phyloP scores from a whole-genome alignment of 495 filamentous ascomycete species.

The Melanomma pulvis-pyrius region DNA sequence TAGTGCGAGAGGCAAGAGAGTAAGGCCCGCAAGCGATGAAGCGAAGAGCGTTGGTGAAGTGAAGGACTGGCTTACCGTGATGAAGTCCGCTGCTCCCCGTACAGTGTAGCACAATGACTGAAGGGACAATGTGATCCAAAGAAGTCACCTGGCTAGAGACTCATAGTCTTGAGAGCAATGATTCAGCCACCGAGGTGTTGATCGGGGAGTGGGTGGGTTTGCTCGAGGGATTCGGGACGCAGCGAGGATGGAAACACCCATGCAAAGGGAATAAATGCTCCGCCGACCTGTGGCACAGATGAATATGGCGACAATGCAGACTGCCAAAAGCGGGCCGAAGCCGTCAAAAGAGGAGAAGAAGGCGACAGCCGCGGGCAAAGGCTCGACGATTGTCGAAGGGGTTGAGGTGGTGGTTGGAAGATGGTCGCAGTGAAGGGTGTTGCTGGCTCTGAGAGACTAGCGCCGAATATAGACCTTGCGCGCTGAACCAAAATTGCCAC shows the following conservation, averaged over 20 bases:
- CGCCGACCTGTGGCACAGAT: slow-evolving; percentile 14
- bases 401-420: neutral
- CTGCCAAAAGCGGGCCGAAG: neutral
- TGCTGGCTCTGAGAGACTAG: slow-evolving; percentile 5
- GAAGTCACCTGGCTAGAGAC: slow-evolving; percentile 11
- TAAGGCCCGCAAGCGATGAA: neutral
- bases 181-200: neutral
- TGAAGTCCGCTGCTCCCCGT: slow-evolving; percentile 1
- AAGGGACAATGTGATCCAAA: neutral
- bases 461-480: neutral
- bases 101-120: slow-evolving; percentile 4
- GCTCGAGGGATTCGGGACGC: slow-evolving; percentile 18
- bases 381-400: slow-evolving; percentile 1
- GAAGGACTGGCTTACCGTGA: slow-evolving; percentile 5
- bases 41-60: slow-evolving; percentile 1
- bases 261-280: slow-evolving; percentile 24
- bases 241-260: slow-evolving; percentile 6
- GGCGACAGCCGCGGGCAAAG: neutral
- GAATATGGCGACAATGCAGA: neutral
- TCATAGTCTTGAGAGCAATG: slow-evolving; percentile 1
- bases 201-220: slow-evolving; percentile 3
- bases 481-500: neutral
- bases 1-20: neutral
- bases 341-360: neutral
- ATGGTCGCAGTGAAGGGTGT: slow-evolving; percentile 13